Evolutionary conservation across 2,329 filamentous ascomycete species (phyloP).

Genomic region (Penicillium verrucosum): DNA sequence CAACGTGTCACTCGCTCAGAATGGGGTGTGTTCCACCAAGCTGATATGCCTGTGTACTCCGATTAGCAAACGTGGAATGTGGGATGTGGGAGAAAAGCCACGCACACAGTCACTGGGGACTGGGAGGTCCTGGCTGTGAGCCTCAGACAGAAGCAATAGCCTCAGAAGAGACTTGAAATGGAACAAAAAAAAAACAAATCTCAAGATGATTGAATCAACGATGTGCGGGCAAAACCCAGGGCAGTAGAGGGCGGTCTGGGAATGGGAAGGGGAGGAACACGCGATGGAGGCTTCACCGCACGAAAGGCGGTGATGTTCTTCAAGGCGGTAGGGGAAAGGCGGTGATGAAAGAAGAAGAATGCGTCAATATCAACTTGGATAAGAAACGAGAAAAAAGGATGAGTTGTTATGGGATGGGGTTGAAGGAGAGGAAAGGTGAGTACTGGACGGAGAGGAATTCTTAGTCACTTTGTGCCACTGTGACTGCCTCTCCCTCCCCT

Average conservation of each 20-base stretch:
- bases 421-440: slow-evolving; percentile 2
- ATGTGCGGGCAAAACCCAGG: slow-evolving; percentile 36
- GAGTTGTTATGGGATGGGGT: slow-evolving; percentile 16
- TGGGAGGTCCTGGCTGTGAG: not conserved
- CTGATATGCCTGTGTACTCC: slow-evolving; percentile 2
- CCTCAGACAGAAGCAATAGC: not conserved
- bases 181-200: not conserved
- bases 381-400: slow-evolving; percentile 1
- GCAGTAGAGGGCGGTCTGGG: slow-evolving; percentile 36
- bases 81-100: slow-evolving; percentile 1
- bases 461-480: slow-evolving; percentile 12
- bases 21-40: not conserved
- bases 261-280: slow-evolving; percentile 18
- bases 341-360: slow-evolving; percentile 15
- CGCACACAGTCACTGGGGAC: slow-evolving; percentile 6
- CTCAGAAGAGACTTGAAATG: slow-evolving; percentile 4
- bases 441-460: slow-evolving; percentile 5
- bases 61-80: not conserved
- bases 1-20: not conserved
- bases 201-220: slow-evolving; percentile 6
- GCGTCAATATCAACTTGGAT: slow-evolving; percentile 3
- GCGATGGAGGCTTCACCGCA: slow-evolving; percentile 37
- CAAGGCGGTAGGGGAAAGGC: slow-evolving; percentile 21
- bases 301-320: slow-evolving; percentile 37
- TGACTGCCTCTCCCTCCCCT: slow-evolving; percentile 5